Conservation (phyloP, 345 rosid genomes). For the Salix udensis region DNA sequence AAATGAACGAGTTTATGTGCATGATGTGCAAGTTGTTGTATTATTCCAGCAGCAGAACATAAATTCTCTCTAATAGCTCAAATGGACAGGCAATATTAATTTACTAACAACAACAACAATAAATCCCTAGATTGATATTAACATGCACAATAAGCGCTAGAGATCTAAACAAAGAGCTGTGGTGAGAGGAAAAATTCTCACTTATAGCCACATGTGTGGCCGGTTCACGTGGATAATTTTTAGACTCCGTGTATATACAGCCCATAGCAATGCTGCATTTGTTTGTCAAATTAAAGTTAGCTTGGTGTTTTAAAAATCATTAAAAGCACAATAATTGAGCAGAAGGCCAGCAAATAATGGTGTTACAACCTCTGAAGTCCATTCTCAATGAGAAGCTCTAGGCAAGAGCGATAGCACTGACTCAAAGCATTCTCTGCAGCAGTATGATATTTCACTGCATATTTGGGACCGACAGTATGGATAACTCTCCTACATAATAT, state of each 20-base stretch:
- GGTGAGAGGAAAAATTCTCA: constrained; percentile 37
- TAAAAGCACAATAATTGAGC: neutral
- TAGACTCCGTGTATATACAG: constrained; percentile 88
- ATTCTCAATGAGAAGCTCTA: constrained; percentile 85
- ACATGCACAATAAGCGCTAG: neutral
- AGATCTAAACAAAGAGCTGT: neutral
- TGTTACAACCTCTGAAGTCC: constrained; percentile 67
- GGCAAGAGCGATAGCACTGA: constrained; percentile 94
- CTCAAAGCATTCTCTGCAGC: constrained; percentile 99
- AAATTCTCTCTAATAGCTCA: neutral
- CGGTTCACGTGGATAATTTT: constrained; percentile 96
- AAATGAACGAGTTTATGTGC: neutral
- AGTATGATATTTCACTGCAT: constrained; percentile 93
- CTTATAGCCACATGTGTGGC: constrained; percentile 99
- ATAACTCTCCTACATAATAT: constrained; percentile 34
- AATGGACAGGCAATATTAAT: neutral
- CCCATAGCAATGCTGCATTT: constrained; percentile 84
- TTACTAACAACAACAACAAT: neutral
- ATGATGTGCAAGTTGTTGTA: neutral
- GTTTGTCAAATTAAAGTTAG: constrained; percentile 30
- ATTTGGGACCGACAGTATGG: constrained; percentile 97
- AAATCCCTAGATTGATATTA: neutral
- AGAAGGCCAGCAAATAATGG: constrained; percentile 7
- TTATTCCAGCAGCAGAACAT: neutral
- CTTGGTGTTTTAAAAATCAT: neutral